Base-by-base conservation (phyloP, 2,329 filamentous ascomycete genomes). In the Fusarium verrucosum region DNA sequence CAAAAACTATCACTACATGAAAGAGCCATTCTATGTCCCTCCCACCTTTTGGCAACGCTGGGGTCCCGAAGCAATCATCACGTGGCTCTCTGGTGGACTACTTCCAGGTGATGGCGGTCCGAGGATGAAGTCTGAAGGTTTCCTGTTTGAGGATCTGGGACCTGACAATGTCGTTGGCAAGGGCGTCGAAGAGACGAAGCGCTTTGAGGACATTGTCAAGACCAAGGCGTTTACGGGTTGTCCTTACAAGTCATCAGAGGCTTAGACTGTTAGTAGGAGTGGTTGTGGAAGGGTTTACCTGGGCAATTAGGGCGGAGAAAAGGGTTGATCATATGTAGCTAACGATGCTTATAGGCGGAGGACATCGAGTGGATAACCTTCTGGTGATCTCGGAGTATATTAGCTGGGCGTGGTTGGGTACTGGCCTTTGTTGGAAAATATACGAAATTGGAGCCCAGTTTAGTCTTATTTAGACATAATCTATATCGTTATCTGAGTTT, bases 1-100 rank as follows among this genome's bases (percentile, higher is more conserved):
- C 62, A 79, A 82, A 50, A 73, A 69, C 73, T 67, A 77, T 1
- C 66, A 79, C 33, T 91, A 87, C 75, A 81, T 88, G 23, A 84
- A 85, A 11, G 83, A 87, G 42, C 90, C 89, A 4, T 91, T 85
- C 76, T 92, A 91, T 74, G 80, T 85, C 22, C 81, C 83, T 59
- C 81, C 81, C 25, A 89, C 84, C 0, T 74, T 85, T 36, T 86
- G 82, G 85, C 86, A 82, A 69, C 84, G 85, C 57, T 92, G 85
- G 87, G 86, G 85, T 3, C 87, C 82, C 0, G 73, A 74, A 58
- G 87, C 82, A 0, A 82, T 82, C 80, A 55, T 85, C 5, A 72
- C 78, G 19, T 73, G 81, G 70, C 44, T 77, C 9, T 64, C 73
- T 41, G 83, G 83, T 10, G 82, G 79, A 2, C 76, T 76, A 26